Conservation (phyloP, 148 eudicot genomes). For the Beta vulgaris region DNA sequence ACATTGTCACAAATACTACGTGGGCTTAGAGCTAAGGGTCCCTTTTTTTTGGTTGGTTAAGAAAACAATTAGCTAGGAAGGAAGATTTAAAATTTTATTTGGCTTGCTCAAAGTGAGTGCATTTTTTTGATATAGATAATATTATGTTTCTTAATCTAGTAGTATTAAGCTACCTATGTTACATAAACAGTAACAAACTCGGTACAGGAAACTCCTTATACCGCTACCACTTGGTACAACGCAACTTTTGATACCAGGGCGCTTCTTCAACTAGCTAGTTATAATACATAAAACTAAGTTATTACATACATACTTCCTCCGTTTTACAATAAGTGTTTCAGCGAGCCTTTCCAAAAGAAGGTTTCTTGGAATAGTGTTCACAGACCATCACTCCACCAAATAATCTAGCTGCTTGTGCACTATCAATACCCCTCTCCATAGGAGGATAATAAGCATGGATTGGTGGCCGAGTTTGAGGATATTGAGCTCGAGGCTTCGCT, state of each 20-base stretch:
- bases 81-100: no score
- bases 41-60: no score
- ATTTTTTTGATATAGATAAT: no score
- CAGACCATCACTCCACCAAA: constrained; percentile 19
- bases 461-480: constrained; percentile 6
- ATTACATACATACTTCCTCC: no score
- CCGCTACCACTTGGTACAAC: constrained; percentile 19
- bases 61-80: no score
- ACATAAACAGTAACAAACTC: background rate
- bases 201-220: background rate
- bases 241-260: background rate
- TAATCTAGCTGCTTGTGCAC: constrained; percentile 16
- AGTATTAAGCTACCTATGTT: no score
- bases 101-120: no score
- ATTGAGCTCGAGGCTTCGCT: background rate
- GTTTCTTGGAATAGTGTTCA: constrained; percentile 18
- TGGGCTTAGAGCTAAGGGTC: no score
- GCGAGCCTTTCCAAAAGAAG: constrained; percentile 10
- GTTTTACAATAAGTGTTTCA: no score
- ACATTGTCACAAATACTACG: no score
- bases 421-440: constrained; percentile 1
- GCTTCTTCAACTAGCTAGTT: background rate
- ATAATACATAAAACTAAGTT: no score
- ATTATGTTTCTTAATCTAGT: no score
- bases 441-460: background rate